Conservation (phyloP, 495 filamentous ascomycete species). For the Penicillium lividum region DNA sequence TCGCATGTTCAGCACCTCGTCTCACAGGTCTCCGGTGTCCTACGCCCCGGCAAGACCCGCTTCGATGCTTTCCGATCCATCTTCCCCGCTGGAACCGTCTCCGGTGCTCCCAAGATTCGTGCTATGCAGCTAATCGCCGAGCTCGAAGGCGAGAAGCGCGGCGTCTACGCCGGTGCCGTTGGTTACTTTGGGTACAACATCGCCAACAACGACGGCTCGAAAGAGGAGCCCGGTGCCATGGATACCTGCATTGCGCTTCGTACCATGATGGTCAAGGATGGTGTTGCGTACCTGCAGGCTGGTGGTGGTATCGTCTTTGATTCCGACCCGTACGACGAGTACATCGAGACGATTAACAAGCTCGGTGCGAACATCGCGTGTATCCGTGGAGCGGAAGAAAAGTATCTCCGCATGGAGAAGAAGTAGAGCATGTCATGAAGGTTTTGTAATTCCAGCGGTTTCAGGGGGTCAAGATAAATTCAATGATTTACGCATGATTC, state of each 20-base stretch:
- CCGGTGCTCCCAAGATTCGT: constrained; percentile 90
- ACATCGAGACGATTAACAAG: constrained; percentile 97
- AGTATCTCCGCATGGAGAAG: constrained; percentile 58
- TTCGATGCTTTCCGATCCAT: constrained; percentile 96
- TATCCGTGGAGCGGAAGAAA: constrained; percentile 79
- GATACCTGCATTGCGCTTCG: constrained; percentile 98
- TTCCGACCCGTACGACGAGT: constrained; percentile 91
- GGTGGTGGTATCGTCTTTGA: constrained; percentile 98
- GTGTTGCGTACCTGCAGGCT: constrained; percentile 88
- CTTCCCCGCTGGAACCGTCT: constrained; percentile 93
- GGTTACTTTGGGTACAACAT: constrained; percentile 67
- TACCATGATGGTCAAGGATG: constrained; percentile 94
- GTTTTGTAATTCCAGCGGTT: constrained; percentile 13
- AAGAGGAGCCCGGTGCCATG: constrained; percentile 76
- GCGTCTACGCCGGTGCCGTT: constrained; percentile 95
- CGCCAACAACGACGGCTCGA: constrained; percentile 37
- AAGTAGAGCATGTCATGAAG: constrained; percentile 12
- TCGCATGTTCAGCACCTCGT: constrained; percentile 96
- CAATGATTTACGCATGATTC: constrained; percentile 14
- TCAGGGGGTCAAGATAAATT: constrained; percentile 8
- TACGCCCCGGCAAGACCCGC: constrained; percentile 78
- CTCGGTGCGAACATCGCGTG: constrained; percentile 83
- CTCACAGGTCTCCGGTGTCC: constrained; percentile 86
- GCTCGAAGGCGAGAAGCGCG: constrained; percentile 87
- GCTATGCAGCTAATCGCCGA: constrained; percentile 98